phyloP scores from a whole-genome alignment of 2,329 filamentous ascomycete genomes.

The Cryphonectria japonica region DNA sequence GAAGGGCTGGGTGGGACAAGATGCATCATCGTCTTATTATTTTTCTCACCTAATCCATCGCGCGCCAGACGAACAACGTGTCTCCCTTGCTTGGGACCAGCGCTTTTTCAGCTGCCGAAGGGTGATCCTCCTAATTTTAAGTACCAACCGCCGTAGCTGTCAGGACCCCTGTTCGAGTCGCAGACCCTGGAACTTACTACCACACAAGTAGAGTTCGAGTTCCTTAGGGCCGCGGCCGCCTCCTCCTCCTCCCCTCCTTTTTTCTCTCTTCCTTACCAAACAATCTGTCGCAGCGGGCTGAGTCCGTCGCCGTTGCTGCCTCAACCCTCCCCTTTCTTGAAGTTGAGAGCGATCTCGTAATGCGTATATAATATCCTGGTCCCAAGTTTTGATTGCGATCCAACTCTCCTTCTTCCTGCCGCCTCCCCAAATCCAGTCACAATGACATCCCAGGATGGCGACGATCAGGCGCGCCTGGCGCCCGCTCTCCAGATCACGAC shows the following conservation, averaged over 20 bases:
- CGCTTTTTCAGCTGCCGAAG: not conserved
- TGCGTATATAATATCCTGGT: not conserved
- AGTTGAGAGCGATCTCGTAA: not conserved
- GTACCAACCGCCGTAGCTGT: not conserved
- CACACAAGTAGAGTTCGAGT: not conserved
- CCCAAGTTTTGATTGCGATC: too few relatives aligned
- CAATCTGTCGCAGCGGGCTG: not conserved
- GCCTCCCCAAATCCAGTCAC: not conserved
- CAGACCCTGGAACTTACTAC: constrained; percentile 4
- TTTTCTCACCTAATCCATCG: not conserved
- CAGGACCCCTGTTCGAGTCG: constrained; percentile 1
- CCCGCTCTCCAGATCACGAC: constrained; percentile 13
- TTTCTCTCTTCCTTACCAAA: not conserved
- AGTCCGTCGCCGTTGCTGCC: not conserved
- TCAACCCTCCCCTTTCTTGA: not conserved
- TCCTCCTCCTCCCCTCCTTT: not conserved
- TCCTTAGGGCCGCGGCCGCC: not conserved
- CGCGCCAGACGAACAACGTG: not conserved
- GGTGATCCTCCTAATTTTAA: not conserved
- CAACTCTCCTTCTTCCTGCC: not conserved
- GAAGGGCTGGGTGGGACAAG: not conserved
- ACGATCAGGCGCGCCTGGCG: constrained; percentile 3
- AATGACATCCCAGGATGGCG: not conserved
- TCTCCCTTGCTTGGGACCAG: not conserved
- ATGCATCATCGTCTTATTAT: not conserved